phyloP scores from a whole-genome alignment of 352 stramenopile species.

The Pythium volutum region DNA sequence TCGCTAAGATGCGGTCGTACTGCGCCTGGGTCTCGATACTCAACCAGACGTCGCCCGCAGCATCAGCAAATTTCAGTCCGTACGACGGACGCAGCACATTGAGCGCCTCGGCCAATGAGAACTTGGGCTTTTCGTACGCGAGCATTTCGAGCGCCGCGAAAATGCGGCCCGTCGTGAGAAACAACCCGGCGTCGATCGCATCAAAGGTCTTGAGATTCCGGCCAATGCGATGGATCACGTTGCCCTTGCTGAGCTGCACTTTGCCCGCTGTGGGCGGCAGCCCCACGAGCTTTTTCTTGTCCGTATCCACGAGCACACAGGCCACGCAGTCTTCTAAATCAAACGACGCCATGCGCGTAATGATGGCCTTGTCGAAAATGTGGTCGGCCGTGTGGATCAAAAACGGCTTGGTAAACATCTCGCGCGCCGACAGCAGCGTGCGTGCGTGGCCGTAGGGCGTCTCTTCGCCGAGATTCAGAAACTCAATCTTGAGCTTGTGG shows the following conservation, averaged over 20 bases:
- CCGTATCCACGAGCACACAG: conserved; percentile 72
- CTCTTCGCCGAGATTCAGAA: conserved; percentile 79
- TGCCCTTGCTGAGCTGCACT: conserved; percentile 50
- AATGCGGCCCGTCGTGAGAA: conserved; percentile 61
- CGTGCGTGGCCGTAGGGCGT: conserved; percentile 71
- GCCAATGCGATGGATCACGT: conserved; percentile 58
- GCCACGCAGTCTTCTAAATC: conserved; percentile 67
- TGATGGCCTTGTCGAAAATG: conserved; percentile 79
- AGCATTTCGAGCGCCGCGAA: conserved; percentile 84
- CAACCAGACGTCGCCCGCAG: conserved; percentile 60
- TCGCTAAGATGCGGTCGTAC: conserved; percentile 49
- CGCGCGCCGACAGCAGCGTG: conserved; percentile 65
- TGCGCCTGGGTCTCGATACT: conserved; percentile 81
- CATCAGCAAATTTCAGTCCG: conserved; percentile 70
- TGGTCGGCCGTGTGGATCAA: conserved; percentile 85
- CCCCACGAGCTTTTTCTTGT: conserved; percentile 54
- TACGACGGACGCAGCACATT: conserved; percentile 79
- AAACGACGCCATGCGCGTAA: conserved; percentile 64
- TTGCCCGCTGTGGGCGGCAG: conserved; percentile 67
- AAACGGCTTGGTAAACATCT: conserved; percentile 81
- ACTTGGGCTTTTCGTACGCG: conserved; percentile 81
- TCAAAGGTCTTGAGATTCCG: conserved; percentile 70
- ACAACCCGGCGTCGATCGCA: conserved; percentile 73
- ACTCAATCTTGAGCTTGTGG: conserved; percentile 78
- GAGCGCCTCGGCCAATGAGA: conserved; percentile 78